Base-by-base conservation (phyloP, 2,329 filamentous ascomycete species). In the Plectosphaerella cucumerina region DNA sequence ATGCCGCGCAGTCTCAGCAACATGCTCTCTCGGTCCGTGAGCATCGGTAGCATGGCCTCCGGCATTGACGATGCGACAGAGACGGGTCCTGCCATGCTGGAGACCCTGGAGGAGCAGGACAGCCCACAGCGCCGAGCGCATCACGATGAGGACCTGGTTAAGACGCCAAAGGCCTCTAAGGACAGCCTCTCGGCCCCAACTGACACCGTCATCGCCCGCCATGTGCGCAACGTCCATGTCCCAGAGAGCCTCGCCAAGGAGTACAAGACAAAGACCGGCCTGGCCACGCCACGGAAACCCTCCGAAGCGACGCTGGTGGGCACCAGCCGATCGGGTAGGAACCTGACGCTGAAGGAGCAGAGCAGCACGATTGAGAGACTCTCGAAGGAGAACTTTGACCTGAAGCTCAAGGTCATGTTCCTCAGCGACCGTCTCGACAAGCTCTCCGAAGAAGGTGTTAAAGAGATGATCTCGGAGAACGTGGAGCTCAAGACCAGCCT, bases 381-480 rank as follows among this genome's bases (percentile, higher is more conserved):
- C 2, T 95, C 90, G 53, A 99, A 99, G 70, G 94, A 99, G 68
- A 99, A 99, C 58, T 99, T 97, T 65, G 93, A 97, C 65, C 74
- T 97, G 50, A 97, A 97, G 70, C 85, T 97, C 70, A 95, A 96
- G 66, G 94, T 97, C 57, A 95, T 97, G 77, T 99, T 97, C 64
- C 80, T 99, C 46, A 95, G 93, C 62, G 90, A 97, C 67, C 88
- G 93, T 2, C 74, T 99, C 18, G 91, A 96, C 68, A 94, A 93
- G 64, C 81, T 95, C 41, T 97, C 92, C 2, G 93, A 97, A 66
- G 93, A 97, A 70, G 91, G 92, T 56, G 87, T 99, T 66, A 96
- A 96, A 71, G 93, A 97, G 66, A 95, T 97, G 86, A 96, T 97
- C 60, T 91, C 90, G 43, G 93, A 97, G 69, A 99, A 97, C 61